Evolutionary conservation across 495 filamentous ascomycete species (phyloP).

Genomic region (Podospora anserina): DNA sequence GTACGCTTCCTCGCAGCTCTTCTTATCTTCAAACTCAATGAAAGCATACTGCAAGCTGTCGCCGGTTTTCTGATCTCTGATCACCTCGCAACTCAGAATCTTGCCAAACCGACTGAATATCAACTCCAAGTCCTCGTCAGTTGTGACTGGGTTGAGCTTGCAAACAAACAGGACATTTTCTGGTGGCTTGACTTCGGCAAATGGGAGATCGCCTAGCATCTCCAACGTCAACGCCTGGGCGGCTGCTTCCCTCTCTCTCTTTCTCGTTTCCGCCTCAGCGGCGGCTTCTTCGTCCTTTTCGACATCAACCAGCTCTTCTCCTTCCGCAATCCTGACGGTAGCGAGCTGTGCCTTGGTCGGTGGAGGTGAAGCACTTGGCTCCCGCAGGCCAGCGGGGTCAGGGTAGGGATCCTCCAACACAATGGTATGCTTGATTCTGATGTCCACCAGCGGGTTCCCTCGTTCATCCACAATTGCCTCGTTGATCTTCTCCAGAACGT

Average conservation of each 20-base stretch:
- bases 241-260: conserved; percentile 86
- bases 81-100: conserved; percentile 94
- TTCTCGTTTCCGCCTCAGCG: conserved; percentile 70
- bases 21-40: conserved; percentile 91
- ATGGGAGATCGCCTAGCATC: conserved; percentile 97
- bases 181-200: conserved; percentile 95
- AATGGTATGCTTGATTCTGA: conserved; percentile 86
- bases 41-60: conserved; percentile 98
- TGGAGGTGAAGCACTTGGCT: conserved; percentile 74
- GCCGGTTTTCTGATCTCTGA: conserved; percentile 87
- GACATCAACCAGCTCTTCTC: conserved; percentile 66
- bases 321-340: conserved; percentile 89
- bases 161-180: conserved; percentile 98
- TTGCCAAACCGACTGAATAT: conserved; percentile 97
- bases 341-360: conserved; percentile 80
- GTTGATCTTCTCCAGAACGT: conserved; percentile 90
- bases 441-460: conserved; percentile 81
- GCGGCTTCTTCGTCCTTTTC: conserved; percentile 70
- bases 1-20: conserved; percentile 91
- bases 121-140: conserved; percentile 88
- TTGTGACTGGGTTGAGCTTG: conserved; percentile 94
- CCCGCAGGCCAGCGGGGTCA: conserved; percentile 70
- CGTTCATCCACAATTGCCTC: conserved; percentile 78
- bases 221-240: conserved; percentile 94
- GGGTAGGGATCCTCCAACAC: conserved; percentile 85